These are phyloP conservation scores for Lipomyces yamadae DNA, from an alignment of 805 yeast species.

Conservation along the genomic window DNA sequence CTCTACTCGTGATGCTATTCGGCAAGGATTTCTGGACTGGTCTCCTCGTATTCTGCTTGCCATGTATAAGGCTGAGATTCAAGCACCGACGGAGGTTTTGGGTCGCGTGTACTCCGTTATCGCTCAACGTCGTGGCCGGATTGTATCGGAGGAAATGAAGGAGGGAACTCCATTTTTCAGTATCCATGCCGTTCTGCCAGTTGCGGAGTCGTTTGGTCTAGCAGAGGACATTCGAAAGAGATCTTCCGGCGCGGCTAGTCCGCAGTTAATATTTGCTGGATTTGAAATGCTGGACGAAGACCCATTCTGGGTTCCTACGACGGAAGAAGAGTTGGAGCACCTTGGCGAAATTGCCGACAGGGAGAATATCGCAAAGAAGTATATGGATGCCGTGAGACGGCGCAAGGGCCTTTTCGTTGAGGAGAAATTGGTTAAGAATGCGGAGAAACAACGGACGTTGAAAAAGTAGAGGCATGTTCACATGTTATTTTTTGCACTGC, in stretches of 20 bases:
- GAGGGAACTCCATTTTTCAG: conserved; percentile 98
- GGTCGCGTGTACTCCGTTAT: conserved; percentile 96
- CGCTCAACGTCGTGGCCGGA: conserved; percentile 82
- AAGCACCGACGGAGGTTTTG: conserved; percentile 89
- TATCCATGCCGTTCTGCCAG: conserved; percentile 83
- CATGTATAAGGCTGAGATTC: conserved; percentile 91
- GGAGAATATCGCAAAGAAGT: conserved; percentile 86
- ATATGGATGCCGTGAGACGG: conserved; percentile 79
- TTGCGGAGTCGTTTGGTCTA: conserved; percentile 94
- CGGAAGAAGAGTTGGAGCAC: conserved; percentile 94
- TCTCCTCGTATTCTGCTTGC: conserved; percentile 92
- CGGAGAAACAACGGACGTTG: conserved; percentile 91
- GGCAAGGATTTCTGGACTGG: conserved; percentile 72
- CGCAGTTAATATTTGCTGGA: conserved; percentile 90
- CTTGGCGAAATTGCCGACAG: conserved; percentile 90
- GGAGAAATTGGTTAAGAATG: conserved; percentile 86
- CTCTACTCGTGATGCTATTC: conserved; percentile 72
- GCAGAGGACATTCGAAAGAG: conserved; percentile 91
- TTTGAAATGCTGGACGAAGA: conserved; percentile 85
- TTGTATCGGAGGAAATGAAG: conserved; percentile 90
- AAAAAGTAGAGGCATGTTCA: conserved; percentile 45
- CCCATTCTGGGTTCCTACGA: conserved; percentile 99
- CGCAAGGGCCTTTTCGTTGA: conserved; percentile 89
- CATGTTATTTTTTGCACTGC: neutral
- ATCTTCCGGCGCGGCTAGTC: conserved; percentile 97